Conservation (phyloP, 1,139 yeast species). For the Magnusiomyces sp. region DNA sequence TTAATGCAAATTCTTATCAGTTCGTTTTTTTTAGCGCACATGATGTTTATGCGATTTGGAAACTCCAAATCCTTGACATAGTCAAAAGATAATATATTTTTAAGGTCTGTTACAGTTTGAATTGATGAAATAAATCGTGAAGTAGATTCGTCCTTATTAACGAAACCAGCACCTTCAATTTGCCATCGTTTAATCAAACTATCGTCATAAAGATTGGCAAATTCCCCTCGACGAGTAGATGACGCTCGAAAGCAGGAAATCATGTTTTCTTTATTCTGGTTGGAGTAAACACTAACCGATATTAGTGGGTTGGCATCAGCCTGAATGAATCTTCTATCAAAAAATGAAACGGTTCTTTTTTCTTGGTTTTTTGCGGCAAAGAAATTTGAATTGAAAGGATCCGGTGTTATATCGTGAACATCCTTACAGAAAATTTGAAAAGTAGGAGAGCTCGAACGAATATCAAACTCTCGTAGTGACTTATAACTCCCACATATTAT, state of each 20-base stretch:
- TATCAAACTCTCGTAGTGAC: slow-evolving; percentile 68
- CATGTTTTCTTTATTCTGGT: slow-evolving; percentile 41
- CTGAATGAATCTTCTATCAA: slow-evolving; percentile 71
- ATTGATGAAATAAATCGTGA: slow-evolving; percentile 36
- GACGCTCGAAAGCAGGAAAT: slow-evolving; percentile 71
- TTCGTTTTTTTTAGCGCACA: slow-evolving; percentile 79
- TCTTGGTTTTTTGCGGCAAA: slow-evolving; percentile 66
- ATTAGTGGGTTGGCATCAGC: slow-evolving; percentile 16
- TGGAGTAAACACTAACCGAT: slow-evolving; percentile 26
- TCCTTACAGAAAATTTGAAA: slow-evolving; percentile 73
- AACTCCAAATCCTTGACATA: slow-evolving; percentile 51
- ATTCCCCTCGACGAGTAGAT: slow-evolving; percentile 58
- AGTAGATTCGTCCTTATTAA: no score
- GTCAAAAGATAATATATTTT: slow-evolving; percentile 73
- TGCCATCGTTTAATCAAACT: slow-evolving; percentile 77
- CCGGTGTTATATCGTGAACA: slow-evolving; percentile 59
- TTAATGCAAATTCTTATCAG: slow-evolving; percentile 81
- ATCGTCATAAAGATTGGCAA: slow-evolving; percentile 61
- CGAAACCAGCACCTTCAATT: slow-evolving; percentile 32
- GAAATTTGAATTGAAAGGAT: slow-evolving; percentile 54
- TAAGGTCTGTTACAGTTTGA: slow-evolving; percentile 32
- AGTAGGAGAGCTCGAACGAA: slow-evolving; percentile 57
- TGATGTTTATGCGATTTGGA: slow-evolving; percentile 44
- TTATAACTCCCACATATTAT: slow-evolving; percentile 73
- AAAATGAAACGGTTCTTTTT: slow-evolving; percentile 74